Evolutionary conservation across 2,329 filamentous ascomycete species (phyloP), one percentile per base, ranked within the genome.

Genomic region (Calonectria leucothoes): DNA sequence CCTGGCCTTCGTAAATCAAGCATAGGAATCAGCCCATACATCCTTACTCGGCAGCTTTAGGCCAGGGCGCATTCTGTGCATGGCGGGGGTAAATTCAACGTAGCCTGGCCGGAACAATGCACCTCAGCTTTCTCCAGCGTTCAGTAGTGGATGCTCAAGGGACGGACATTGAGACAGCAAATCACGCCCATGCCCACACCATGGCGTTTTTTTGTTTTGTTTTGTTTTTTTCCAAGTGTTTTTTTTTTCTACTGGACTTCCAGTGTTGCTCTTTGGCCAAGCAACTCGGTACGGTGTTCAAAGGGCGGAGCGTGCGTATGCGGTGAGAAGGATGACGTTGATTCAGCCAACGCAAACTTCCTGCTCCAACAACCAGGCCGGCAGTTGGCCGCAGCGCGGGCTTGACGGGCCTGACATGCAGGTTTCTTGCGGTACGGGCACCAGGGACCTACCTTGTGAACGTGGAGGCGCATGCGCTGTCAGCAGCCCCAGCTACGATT

Each of bases 161-260:
- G 29, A 70, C 57, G 59, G 67, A 64, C 48, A 65, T 31, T 48
- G 35, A 70, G 67, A 70, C 67, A 70, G 33, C 48, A 27, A 45
- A 42, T 42, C 67, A 70, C 33, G 14, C 15, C 8, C 39, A 29
- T 29, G 8, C 15, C 33, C 33, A 27, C 25, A 48, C 52, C 59
- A 27, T 29, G 20, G 37, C 20, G 23, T 35, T 27, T 45, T 45
- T 64, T 17, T 39, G 31, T 14, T n/a, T 45, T n/a, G 25, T 27
- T 17, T 39, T 48, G 25, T n/a, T 45, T n/a, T 25, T 27, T 55
- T 67, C n/a, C n/a, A n/a, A n/a, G n/a, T n/a, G n/a, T 31, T 67
- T 37, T 57, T 25, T n/a, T 39, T 17, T 12, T 15, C 27, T 48
- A 11, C 10, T 67, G 52, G 25, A 39, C 33, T 42, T n/a, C 15